Conservation (phyloP, 1,284 basidiomycete species). For the Hemileia vastatrix region DNA sequence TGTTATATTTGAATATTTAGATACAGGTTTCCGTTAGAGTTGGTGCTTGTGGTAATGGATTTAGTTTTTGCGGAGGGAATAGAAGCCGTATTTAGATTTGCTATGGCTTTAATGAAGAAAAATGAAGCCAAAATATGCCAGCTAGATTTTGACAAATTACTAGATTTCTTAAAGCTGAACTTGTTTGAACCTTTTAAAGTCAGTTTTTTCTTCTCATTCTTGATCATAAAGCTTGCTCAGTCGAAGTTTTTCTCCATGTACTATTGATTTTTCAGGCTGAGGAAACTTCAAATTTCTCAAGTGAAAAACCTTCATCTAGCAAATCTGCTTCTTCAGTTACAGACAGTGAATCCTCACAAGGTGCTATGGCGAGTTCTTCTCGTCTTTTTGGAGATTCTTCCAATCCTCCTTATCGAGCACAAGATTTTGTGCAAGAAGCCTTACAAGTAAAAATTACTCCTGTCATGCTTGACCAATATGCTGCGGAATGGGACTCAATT, state of each 20-base stretch:
- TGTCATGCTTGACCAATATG: constrained; percentile 50
- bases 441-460: constrained; percentile 59
- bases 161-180: constrained; percentile 65
- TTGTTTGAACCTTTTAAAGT: constrained; percentile 70
- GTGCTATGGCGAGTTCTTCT: too few relatives aligned
- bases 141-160: constrained; percentile 78
- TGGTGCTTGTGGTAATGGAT: constrained; percentile 91
- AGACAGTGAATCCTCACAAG: too few relatives aligned
- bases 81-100: constrained; percentile 93
- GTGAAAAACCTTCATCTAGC: not conserved
- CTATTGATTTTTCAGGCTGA: not conserved
- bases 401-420: constrained; percentile 58
- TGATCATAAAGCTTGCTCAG: not conserved
- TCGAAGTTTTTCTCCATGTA: not conserved
- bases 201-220: constrained; percentile 43
- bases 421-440: constrained; percentile 75
- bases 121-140: constrained; percentile 70
- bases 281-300: not conserved
- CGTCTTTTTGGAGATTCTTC: not conserved
- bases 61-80: constrained; percentile 91
- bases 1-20: not conserved
- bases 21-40: constrained; percentile 77
- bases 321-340: not conserved
- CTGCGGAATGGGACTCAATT: constrained; percentile 72
- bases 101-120: constrained; percentile 71